Conservation (phyloP, 352 stramenopile species). For the Pythium monospermum region DNA sequence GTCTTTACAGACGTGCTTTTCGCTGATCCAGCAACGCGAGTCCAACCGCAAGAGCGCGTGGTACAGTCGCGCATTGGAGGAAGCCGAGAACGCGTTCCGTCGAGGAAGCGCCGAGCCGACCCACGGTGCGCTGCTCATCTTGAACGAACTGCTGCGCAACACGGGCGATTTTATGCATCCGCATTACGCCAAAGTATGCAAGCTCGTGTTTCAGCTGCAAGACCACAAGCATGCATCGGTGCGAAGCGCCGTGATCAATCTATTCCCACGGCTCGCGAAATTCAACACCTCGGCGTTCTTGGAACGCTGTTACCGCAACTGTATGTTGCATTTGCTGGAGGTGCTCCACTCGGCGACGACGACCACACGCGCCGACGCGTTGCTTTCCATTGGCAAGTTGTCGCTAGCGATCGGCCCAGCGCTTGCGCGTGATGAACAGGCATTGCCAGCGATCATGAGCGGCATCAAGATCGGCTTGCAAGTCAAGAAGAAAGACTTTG, state of each 20-base stretch:
- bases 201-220: slow-evolving; percentile 69
- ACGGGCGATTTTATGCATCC: slow-evolving; percentile 87
- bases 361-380: slow-evolving; percentile 66
- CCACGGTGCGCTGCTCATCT: slow-evolving; percentile 76
- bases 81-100: slow-evolving; percentile 70
- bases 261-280: slow-evolving; percentile 83
- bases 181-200: slow-evolving; percentile 69
- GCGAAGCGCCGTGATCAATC: slow-evolving; percentile 76
- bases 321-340: slow-evolving; percentile 82
- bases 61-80: slow-evolving; percentile 76
- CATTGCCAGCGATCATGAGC: slow-evolving; percentile 79
- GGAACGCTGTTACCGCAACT: slow-evolving; percentile 75
- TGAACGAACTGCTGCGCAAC: slow-evolving; percentile 85
- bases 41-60: slow-evolving; percentile 80
- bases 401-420: slow-evolving; percentile 73
- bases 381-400: slow-evolving; percentile 84
- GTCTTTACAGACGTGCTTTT: slow-evolving; percentile 81
- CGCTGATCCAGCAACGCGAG: slow-evolving; percentile 85
- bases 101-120: slow-evolving; percentile 72
- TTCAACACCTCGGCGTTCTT: slow-evolving; percentile 87
- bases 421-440: slow-evolving; percentile 72
- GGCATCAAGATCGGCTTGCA: slow-evolving; percentile 83
- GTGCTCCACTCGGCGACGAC: slow-evolving; percentile 77
- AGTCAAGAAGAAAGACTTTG: slow-evolving; percentile 77
- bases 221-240: slow-evolving; percentile 79